Conservation (phyloP, 148 eudicot species). For the Camellia granthamiana region DNA sequence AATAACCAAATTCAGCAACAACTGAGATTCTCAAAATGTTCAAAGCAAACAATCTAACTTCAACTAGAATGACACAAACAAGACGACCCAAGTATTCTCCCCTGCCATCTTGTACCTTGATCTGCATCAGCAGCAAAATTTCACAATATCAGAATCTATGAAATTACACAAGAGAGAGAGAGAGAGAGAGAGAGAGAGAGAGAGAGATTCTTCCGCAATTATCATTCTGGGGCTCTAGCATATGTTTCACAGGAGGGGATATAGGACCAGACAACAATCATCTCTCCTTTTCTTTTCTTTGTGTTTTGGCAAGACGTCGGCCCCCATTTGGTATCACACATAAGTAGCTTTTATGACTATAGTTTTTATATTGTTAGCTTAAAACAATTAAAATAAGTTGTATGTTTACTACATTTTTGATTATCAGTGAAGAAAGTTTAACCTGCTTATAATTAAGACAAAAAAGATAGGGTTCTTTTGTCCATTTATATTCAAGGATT, state of each 20-base stretch:
- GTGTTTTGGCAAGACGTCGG: not conserved
- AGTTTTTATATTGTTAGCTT: no score
- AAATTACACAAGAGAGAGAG: not conserved
- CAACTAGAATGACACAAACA: not conserved
- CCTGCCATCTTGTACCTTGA: slow-evolving; percentile 32
- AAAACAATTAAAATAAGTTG: no score
- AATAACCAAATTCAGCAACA: slow-evolving; percentile 25
- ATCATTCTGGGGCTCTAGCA: not conserved
- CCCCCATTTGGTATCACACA: no score
- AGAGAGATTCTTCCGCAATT: not conserved
- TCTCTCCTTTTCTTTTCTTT: no score
- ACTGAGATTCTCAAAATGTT: slow-evolving; percentile 6
- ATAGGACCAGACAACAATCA: no score
- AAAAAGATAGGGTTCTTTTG: no score
- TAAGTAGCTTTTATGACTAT: no score
- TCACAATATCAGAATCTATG: not conserved
- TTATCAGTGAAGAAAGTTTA: no score
- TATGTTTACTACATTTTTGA: no score
- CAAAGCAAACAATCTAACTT: not conserved
- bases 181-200: slow-evolving; percentile 6
- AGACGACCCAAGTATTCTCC: slow-evolving; percentile 29
- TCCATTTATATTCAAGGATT: no score
- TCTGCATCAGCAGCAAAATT: slow-evolving; percentile 25
- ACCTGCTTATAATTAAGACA: no score
- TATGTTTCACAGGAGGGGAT: not conserved